A percentile compares a stretch with the other conserved stretches of the same genome.
phyloP scores from a whole-genome alignment of 176 grass and related monocot species.

The Aegilops umbellulata region DNA sequence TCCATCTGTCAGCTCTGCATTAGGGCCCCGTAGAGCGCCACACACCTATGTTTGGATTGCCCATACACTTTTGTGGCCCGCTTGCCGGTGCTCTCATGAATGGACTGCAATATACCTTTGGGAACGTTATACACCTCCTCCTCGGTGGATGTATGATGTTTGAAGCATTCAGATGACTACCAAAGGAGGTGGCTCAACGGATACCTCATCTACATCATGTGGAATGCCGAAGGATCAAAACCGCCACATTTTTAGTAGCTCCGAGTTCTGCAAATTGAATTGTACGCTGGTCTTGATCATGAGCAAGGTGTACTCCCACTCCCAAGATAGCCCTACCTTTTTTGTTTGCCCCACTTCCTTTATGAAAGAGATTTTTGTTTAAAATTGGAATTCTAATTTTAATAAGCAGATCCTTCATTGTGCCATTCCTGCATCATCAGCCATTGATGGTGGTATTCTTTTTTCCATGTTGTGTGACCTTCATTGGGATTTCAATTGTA shows the following conservation, averaged over 20 bases:
- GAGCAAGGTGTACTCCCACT: constrained; percentile 25
- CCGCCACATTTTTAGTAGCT: constrained; percentile 7
- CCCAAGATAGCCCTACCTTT: constrained; percentile 18
- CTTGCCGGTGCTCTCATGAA: too few species aligned
- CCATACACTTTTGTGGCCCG: too few species aligned
- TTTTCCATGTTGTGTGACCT: neutral
- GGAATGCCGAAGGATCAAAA: too few species aligned
- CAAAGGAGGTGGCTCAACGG: too few species aligned
- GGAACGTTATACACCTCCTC: too few species aligned
- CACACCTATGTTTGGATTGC: too few species aligned
- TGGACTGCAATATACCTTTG: too few species aligned
- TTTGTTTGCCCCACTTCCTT: constrained; percentile 26
- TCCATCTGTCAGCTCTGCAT: too few species aligned
- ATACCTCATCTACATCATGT: too few species aligned
- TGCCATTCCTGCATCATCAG: constrained; percentile 1
- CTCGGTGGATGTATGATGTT: too few species aligned
- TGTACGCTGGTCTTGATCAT: constrained; percentile 38
- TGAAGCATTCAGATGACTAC: too few species aligned
- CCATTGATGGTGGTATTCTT: constrained; percentile 13
- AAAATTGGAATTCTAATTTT: neutral
- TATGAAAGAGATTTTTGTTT: constrained; percentile 31
- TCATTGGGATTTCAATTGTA: neutral
- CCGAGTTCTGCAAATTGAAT: constrained; percentile 32
- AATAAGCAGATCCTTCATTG: constrained; percentile 37
- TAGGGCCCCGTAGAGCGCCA: too few species aligned